Base-by-base conservation (phyloP, 768 basidiomycete species). In the Pisolithus sp. region DNA sequence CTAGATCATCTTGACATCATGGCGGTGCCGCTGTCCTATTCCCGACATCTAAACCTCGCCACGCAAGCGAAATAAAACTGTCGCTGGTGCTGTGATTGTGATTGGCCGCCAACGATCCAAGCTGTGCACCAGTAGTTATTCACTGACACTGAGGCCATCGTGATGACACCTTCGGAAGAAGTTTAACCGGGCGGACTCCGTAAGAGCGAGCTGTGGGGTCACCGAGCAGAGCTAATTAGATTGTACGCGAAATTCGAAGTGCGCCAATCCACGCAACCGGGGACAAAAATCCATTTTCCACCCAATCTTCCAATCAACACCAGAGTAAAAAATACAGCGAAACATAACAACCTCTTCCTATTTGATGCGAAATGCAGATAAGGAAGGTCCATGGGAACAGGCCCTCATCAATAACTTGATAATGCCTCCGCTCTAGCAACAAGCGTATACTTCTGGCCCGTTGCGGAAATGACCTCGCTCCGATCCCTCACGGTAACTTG, bases 341-440 rank as follows among this genome's bases (percentile, higher is more conserved):
- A 61, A 52, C 53, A 56, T 51, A 53, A 48, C 53, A 52, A 48
- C 55, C 59, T 66, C 64, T 54, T 56, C 37, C 38, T 47, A 20
- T 47, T 47, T 47, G 60, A 60, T 61, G 61, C 54, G 59, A 60
- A 46, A 60, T 48, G 49, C 54, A 55, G 41, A 53, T 57, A 58
- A 48, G 55, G 68, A 56, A 53, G 57, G 34, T 52, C 56, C 57
- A 46, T 55, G 57, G 50, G 64, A 53, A 55, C 24, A 50, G 47
- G 5, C 4, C 34, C 34, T 30, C 30, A 26, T 26, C 30, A 20
- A 39, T 31, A 13, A 5, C 7, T 24, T 31, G 12, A 7, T 31
- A 36, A 34, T 47, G 34, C 9, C 12, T 23, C 46, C 46, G 46
- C 46, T 47, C 46, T 47, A 36, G 46, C 46, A 36, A 47, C 46